phyloP scores from a whole-genome alignment of 768 basidiomycete genomes.

The Boletus pseudo-olivaceus region DNA sequence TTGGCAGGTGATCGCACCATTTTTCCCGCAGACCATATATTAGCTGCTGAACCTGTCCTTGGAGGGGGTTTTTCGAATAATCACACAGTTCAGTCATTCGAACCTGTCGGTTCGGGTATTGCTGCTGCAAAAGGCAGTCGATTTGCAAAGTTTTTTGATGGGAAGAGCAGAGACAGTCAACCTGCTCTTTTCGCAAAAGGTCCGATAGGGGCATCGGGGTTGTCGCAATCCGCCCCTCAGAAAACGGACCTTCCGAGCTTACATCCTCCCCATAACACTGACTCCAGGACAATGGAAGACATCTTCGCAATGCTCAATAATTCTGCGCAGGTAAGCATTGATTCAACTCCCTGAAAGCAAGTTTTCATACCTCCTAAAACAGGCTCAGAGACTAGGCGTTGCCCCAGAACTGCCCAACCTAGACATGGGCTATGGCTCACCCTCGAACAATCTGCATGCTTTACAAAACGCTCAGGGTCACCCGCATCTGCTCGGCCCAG shows the following conservation, averaged over 20 bases:
- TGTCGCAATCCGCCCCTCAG: constrained; percentile 46
- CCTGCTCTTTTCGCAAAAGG: constrained; percentile 34
- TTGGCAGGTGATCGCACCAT: constrained; percentile 19
- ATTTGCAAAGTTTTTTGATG: constrained; percentile 85
- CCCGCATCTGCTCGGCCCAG: constrained; percentile 36
- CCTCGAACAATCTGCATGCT: constrained; percentile 33
- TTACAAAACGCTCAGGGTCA: constrained; percentile 43
- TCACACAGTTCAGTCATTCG: constrained; percentile 19
- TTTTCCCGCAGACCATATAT: constrained; percentile 23
- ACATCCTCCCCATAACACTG: constrained; percentile 37
- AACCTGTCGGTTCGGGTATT: constrained; percentile 40
- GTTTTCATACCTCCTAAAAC: constrained; percentile 7
- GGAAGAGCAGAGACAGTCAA: constrained; percentile 51
- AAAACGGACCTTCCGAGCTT: constrained; percentile 44
- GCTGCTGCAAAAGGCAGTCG: constrained; percentile 70
- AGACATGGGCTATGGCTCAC: constrained; percentile 24
- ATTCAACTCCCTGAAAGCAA: neutral
- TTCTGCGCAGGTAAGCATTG: constrained; percentile 61
- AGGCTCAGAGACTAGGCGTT: constrained; percentile 29
- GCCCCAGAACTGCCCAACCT: constrained; percentile 22
- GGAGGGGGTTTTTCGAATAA: constrained; percentile 16
- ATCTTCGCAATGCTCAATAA: constrained; percentile 78
- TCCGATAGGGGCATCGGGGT: constrained; percentile 37
- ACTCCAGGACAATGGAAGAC: constrained; percentile 70
- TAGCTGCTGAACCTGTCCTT: constrained; percentile 12